Evolutionary conservation across 2,329 filamentous ascomycete genomes (phyloP), one percentile per base, ranked within the genome.

Genomic region (Biscogniauxia mediterranea): DNA sequence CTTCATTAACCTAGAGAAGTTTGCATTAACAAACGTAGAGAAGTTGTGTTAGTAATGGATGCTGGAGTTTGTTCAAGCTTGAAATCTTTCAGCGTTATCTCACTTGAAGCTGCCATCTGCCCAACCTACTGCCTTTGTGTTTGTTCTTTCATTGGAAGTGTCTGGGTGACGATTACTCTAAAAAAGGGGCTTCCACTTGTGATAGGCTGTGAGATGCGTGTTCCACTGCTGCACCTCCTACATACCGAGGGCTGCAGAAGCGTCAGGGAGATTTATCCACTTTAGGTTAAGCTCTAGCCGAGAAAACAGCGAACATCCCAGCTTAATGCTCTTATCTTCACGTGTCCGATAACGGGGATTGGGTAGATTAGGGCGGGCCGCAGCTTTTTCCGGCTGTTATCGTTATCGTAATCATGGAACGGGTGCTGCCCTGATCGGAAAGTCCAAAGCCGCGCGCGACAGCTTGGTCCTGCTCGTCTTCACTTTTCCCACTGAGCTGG

Each of bases 321-420:
- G 38, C 38, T 32, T n/a, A 46, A 8, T 23, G 11, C 5, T 25
- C 52, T 64, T 67, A 67, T 67, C 63, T 53, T 26, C 65, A 65
- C 56, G 65, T 67, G 65, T 62, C 53, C 21, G 9, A 3, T 19
- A 19, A 52, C 51, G 21, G 20, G 4, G 19, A 26, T 52, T 46
- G 17, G 11, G 3, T 11, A 46, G 38, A 46, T 46, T 46, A 46
- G 38, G 15, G 17, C 38, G 38, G 38, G 17, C 38, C 38, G 38
- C 17, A n/a, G 6, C 19, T 11, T 52, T 51, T 23, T 52, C 23
- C 51, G 20, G 51, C 7, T 21, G 20, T 52, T 52, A 52, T 52
- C 51, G 51, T 52, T 52, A 52, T 52, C 51, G 51, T n/a, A 52
- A 52, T 23, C 51, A 21, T 21, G 20, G 51, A 52, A 23, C 20